Base-by-base conservation (phyloP, 345 rosid genomes). In the Isatis tinctoria region DNA sequence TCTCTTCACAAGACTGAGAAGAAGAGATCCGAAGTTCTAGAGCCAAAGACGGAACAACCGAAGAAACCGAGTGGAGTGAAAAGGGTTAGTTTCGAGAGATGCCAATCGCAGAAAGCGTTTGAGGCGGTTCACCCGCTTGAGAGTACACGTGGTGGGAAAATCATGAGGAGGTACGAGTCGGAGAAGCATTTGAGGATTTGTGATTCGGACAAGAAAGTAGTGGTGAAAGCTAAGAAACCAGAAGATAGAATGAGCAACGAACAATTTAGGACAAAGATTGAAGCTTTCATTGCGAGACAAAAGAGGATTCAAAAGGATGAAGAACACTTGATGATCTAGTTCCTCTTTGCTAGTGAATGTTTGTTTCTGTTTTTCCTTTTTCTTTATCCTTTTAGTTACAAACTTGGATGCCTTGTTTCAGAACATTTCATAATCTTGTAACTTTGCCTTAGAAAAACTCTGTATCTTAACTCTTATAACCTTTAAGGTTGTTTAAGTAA, bases 261-360 rank as follows among this genome's bases (percentile, higher is more conserved):
- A 18, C 96, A 92, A 59, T 89, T 92, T 61, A 80, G 87, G 60
- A 43, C 80, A 62, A 83, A 76, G 44, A 64, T 89, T 10, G 97
- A 92, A 73, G 84, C 88, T 44, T 92, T 89, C 83, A 92, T 92
- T 20, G 96, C 87, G 3, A 85, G 92, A 76, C 97, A 88, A 66
- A 90, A 88, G 83, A 88, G 77, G 83, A 80, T 85, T 67, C 79
- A 85, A 10, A 87, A 71, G 80, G 86, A 86, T 67, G 97, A 91
- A 66, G 85, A 86, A 75, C 69, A 79, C 33, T 83, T 66, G 78
- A 66, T 44, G 10, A 67, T 75, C 37, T 79, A 72, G 71, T 26
- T 36, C 30, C 13, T 72, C 61, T 62, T 33, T 26, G 60, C 8
- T 41, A 76, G 40, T 32, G n/a, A 40, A 47, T 11, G 54, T 48